Evolutionary conservation across 768 basidiomycete species (phyloP).

Genomic region (Agaricus blazei): DNA sequence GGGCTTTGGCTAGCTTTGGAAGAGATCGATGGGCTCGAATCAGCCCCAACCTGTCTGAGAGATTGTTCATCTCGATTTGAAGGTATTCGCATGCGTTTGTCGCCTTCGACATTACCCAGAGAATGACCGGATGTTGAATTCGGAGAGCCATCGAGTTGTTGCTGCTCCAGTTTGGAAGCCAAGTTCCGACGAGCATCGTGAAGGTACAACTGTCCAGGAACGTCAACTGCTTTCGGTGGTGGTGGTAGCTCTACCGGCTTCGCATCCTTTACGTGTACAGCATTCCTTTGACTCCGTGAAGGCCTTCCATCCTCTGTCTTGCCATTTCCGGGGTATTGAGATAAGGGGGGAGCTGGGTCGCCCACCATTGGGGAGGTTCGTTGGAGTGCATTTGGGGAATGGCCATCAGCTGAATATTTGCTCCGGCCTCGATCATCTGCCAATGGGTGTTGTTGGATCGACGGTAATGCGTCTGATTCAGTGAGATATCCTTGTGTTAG

Average conservation of each 20-base stretch:
- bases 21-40: slow-evolving; percentile 3
- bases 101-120: neutral
- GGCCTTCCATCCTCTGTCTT: neutral
- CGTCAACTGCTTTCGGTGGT: neutral
- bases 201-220: slow-evolving; percentile 2
- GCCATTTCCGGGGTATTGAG: slow-evolving; percentile 4
- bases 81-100: neutral
- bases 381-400: neutral
- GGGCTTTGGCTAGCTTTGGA: neutral
- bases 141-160: neutral
- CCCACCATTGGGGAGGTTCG: neutral
- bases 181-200: slow-evolving; percentile 2
- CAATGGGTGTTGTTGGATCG: neutral
- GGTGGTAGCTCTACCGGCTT: slow-evolving; percentile 5
- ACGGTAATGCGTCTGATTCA: neutral
- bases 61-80: slow-evolving; percentile 4
- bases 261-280: slow-evolving; percentile 1
- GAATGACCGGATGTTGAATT: neutral
- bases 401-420: neutral
- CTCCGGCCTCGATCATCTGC: neutral
- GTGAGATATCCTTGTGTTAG: neutral
- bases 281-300: neutral
- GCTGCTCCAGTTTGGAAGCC: slow-evolving; percentile 4
- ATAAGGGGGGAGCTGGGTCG: neutral
- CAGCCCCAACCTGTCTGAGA: neutral